Evolutionary conservation across 768 basidiomycete species (phyloP).

Genomic region (Floccularia luteovirens): DNA sequence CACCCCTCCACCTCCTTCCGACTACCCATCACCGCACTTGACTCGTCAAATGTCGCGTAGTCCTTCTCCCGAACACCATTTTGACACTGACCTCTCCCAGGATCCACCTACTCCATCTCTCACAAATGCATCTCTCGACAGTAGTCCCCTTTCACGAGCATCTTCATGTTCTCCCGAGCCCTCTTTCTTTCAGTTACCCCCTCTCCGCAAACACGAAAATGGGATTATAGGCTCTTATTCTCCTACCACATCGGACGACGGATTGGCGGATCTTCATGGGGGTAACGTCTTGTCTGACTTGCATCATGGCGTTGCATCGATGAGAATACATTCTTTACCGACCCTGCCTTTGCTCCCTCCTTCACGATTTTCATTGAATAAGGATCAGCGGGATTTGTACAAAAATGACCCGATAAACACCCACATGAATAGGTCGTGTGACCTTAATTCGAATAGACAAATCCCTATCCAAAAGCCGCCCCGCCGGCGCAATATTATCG

Average conservation of each 20-base stretch:
- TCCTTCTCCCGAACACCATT: slow-evolving; percentile 11
- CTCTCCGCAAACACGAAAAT: slow-evolving; percentile 2
- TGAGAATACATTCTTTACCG: no score
- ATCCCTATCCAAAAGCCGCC: slow-evolving; percentile 8
- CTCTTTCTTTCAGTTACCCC: slow-evolving; percentile 19
- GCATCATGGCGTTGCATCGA: not conserved
- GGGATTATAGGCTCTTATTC: slow-evolving; percentile 1
- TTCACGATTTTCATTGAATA: not conserved
- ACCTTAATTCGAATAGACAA: not conserved
- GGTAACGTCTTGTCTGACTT: not conserved
- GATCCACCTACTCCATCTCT: slow-evolving; percentile 28
- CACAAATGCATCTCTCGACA: slow-evolving; percentile 27
- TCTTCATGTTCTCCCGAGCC: slow-evolving; percentile 20
- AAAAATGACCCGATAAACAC: no score
- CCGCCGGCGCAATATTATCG: slow-evolving; percentile 24
- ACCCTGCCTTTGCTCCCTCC: not conserved
- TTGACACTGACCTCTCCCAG: slow-evolving; percentile 20
- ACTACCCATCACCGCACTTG: slow-evolving; percentile 10
- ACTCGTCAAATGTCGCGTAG: slow-evolving; percentile 10
- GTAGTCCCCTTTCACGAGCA: slow-evolving; percentile 25
- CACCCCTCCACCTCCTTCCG: slow-evolving; percentile 16
- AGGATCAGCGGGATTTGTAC: not conserved
- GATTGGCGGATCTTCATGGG: not conserved
- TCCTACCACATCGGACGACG: slow-evolving; percentile 3
- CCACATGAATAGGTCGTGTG: not conserved